Percentiles rank a stretch among this genome's conserved stretches.
Conservation (phyloP, 2,329 filamentous ascomycete genomes). For the Xylaria sp. region DNA sequence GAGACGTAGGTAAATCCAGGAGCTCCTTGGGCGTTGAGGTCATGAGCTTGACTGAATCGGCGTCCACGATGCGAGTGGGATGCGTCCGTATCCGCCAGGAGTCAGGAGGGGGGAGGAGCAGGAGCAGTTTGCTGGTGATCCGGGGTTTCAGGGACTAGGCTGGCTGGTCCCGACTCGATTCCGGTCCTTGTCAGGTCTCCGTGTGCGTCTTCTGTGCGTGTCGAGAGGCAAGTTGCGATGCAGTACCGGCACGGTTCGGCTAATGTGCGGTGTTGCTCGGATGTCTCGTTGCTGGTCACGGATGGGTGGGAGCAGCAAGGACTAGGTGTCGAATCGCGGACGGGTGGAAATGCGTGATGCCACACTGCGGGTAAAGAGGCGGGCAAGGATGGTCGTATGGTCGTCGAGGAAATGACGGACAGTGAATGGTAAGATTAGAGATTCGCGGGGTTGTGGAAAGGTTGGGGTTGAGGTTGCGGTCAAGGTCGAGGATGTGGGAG, state of each 20-base stretch:
- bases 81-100: background rate
- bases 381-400: background rate
- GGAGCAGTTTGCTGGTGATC: background rate
- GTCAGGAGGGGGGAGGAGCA: background rate
- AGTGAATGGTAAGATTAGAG: background rate
- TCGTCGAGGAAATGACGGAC: background rate
- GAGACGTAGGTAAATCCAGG: constrained; percentile 19
- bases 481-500: constrained; percentile 2
- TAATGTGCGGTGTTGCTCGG: background rate
- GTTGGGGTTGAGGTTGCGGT: background rate
- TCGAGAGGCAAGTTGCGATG: background rate
- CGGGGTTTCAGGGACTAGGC: background rate
- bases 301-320: background rate
- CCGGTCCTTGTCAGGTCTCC: background rate
- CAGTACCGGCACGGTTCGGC: background rate
- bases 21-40: constrained; percentile 23
- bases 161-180: background rate
- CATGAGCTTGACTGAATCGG: constrained; percentile 24
- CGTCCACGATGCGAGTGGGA: constrained; percentile 5
- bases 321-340: background rate
- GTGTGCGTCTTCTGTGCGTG: background rate
- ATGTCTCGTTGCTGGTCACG: background rate
- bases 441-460: background rate
- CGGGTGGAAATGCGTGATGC: background rate
- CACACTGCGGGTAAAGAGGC: background rate